phyloP scores from a whole-genome alignment of 1,284 basidiomycete species.

The Takashimella tepidaria region DNA sequence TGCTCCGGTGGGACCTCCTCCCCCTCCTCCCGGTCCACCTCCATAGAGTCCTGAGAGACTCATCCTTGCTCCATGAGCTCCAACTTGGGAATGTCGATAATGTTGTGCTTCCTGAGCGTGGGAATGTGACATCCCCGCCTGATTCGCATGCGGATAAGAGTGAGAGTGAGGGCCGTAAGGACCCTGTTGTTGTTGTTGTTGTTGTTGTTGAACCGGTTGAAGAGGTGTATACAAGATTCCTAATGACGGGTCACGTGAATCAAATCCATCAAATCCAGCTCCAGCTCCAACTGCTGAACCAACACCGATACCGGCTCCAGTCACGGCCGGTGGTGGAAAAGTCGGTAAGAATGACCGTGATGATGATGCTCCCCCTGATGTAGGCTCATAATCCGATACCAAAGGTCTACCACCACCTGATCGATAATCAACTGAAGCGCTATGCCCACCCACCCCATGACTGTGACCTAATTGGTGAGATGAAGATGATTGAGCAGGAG shows the following conservation, averaged over 20 bases:
- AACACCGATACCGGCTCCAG: slow-evolving; percentile 13
- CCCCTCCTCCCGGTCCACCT: no score
- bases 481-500: slow-evolving; percentile 14
- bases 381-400: slow-evolving; percentile 35
- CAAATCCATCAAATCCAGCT: slow-evolving; percentile 39
- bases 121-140: no score
- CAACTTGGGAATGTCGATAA: no score
- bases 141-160: no score
- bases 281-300: no score
- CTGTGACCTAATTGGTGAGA: slow-evolving; percentile 19
- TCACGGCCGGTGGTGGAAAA: slow-evolving; percentile 45
- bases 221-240: slow-evolving; percentile 45
- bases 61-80: no score
- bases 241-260: slow-evolving; percentile 27
- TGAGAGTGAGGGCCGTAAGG: no score
- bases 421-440: slow-evolving; percentile 10
- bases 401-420: no score
- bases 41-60: no score
- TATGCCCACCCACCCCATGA: slow-evolving; percentile 3
- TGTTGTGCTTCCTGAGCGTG: no score
- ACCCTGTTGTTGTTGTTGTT: no score
- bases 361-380: slow-evolving; percentile 8
- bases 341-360: slow-evolving; percentile 35
- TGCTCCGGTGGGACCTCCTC: no score
- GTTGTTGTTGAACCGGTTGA: slow-evolving; percentile 36